phyloP scores from a whole-genome alignment of 352 stramenopile genomes.

The Globisporangium uncinulatum region DNA sequence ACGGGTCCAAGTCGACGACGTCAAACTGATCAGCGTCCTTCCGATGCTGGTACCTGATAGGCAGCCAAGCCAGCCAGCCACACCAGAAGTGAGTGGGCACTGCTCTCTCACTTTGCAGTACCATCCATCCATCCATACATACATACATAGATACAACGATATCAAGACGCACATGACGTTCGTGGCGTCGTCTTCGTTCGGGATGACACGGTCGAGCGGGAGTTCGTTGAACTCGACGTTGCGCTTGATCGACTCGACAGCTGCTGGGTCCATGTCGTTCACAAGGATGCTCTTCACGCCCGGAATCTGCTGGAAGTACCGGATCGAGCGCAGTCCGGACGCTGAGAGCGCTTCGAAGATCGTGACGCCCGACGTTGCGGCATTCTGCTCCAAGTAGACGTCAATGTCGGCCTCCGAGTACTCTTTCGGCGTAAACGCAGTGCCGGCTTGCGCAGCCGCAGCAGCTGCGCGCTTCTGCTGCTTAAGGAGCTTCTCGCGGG shows the following conservation, averaged over 20 bases:
- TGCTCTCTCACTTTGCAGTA: too few relatives aligned
- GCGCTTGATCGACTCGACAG: slow-evolving; percentile 92
- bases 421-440: slow-evolving; percentile 37
- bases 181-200: slow-evolving; percentile 80
- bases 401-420: slow-evolving; percentile 74
- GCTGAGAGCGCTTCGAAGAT: slow-evolving; percentile 99
- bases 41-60: slow-evolving; percentile 49
- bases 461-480: slow-evolving; percentile 58
- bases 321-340: slow-evolving; percentile 97
- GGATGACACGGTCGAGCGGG: slow-evolving; percentile 75
- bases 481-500: slow-evolving; percentile 62
- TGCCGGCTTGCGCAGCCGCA: slow-evolving; percentile 30
- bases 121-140: neutral
- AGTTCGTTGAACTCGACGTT: slow-evolving; percentile 93
- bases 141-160: neutral
- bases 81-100: too few relatives aligned
- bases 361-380: slow-evolving; percentile 86
- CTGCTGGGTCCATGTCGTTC: slow-evolving; percentile 98
- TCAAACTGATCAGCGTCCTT: slow-evolving; percentile 94
- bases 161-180: slow-evolving; percentile 69
- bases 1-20: slow-evolving; percentile 99
- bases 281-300: slow-evolving; percentile 96
- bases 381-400: slow-evolving; percentile 43
- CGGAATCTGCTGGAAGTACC: slow-evolving; percentile 99
- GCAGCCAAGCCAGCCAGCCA: neutral